Conservation (phyloP, 345 rosid genomes). For the Brassica cretica region DNA sequence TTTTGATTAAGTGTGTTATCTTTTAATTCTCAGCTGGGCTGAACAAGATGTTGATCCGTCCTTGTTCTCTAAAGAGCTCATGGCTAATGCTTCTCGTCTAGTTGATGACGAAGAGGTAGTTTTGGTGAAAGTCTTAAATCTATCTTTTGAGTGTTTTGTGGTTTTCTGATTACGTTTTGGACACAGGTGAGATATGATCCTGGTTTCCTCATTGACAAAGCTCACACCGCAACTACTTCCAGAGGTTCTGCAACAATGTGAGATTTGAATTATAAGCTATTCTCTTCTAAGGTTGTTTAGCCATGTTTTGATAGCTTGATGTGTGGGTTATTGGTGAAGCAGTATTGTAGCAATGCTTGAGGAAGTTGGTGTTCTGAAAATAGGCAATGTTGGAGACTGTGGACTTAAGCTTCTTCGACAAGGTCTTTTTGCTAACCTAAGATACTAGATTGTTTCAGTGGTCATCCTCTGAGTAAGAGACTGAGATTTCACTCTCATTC, state of each 20-base stretch:
- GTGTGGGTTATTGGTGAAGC: background rate
- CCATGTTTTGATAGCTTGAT: background rate
- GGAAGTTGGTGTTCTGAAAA: background rate
- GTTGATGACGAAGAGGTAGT: background rate
- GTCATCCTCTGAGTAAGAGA: background rate
- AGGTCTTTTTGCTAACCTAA: background rate
- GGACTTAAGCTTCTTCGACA: background rate
- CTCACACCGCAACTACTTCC: conserved; percentile 62
- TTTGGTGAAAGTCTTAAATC: background rate
- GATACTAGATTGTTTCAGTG: background rate
- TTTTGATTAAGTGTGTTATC: background rate
- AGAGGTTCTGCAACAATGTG: background rate
- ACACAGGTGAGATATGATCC: conserved; percentile 75
- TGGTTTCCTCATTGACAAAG: conserved; percentile 72
- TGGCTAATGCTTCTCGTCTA: background rate
- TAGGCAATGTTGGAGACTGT: background rate
- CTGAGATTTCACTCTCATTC: background rate
- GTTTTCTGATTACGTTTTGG: conserved; percentile 4
- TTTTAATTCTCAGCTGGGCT: background rate
- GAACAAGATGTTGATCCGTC: background rate
- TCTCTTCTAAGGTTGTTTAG: background rate
- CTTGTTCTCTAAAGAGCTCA: background rate
- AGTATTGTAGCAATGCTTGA: background rate
- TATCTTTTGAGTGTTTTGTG: background rate
- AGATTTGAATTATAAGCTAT: background rate